phyloP scores from a whole-genome alignment of 345 rosid genomes.

The Noccaea bulbosa region DNA sequence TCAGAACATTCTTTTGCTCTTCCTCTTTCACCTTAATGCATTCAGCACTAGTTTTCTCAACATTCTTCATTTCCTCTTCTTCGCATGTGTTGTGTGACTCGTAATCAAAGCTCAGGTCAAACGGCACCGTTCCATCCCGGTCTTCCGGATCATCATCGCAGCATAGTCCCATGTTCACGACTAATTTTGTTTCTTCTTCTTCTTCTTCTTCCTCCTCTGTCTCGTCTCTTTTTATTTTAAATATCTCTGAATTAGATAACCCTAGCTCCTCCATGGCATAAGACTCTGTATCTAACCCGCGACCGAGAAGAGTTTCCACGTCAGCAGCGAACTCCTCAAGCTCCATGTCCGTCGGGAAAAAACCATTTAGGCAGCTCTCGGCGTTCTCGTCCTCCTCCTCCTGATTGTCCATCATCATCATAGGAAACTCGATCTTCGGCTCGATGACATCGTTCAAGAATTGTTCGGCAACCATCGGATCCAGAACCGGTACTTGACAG shows the following conservation, averaged over 20 bases:
- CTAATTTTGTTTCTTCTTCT: slow-evolving; percentile 4
- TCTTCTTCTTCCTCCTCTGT: slow-evolving; percentile 27
- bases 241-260: slow-evolving; percentile 40
- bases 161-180: slow-evolving; percentile 27
- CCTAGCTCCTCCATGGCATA: slow-evolving; percentile 80
- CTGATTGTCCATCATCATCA: slow-evolving; percentile 15
- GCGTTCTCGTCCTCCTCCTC: slow-evolving; percentile 38
- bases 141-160: slow-evolving; percentile 42
- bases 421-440: slow-evolving; percentile 37
- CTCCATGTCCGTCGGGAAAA: slow-evolving; percentile 80
- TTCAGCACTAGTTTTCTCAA: slow-evolving; percentile 35
- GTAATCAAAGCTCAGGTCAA: slow-evolving; percentile 73
- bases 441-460: slow-evolving; percentile 41
- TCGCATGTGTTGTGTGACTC: slow-evolving; percentile 55
- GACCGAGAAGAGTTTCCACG: slow-evolving; percentile 83
- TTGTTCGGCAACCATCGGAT: slow-evolving; percentile 60
- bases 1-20: slow-evolving; percentile 48
- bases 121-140: slow-evolving; percentile 51
- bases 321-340: slow-evolving; percentile 89
- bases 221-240: slow-evolving; percentile 61
- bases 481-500: slow-evolving; percentile 82
- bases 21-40: slow-evolving; percentile 43
- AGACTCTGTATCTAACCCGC: slow-evolving; percentile 66
- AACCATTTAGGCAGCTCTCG: slow-evolving; percentile 48
- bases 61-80: slow-evolving; percentile 55